A percentile compares a stretch with the other conserved stretches of the same genome.
phyloP scores from a whole-genome alignment of 805 yeast species.

The Saturnispora sekii region DNA sequence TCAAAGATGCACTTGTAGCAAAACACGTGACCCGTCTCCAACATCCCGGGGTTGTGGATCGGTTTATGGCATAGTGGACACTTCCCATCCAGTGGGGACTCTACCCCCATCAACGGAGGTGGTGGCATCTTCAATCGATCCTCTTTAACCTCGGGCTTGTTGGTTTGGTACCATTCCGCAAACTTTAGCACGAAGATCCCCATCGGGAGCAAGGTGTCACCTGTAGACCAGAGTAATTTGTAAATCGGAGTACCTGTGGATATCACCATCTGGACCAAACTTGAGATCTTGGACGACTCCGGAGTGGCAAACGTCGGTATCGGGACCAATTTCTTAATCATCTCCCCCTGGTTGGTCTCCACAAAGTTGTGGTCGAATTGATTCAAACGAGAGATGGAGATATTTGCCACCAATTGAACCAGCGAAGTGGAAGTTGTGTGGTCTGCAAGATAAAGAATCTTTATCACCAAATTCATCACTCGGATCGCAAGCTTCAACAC shows the following conservation, averaged over 20 bases:
- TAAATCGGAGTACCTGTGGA: constrained; percentile 16
- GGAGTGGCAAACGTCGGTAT: neutral
- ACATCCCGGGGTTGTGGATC: constrained; percentile 70
- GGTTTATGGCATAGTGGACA: constrained; percentile 66
- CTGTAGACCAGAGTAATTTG: constrained; percentile 19
- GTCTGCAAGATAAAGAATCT: constrained; percentile 60
- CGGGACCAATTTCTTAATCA: constrained; percentile 5
- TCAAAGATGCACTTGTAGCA: constrained; percentile 81
- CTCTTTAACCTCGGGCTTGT: constrained; percentile 32
- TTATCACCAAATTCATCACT: constrained; percentile 43
- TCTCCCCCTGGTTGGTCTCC: constrained; percentile 17
- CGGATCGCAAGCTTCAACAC: constrained; percentile 36
- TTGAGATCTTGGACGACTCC: constrained; percentile 2
- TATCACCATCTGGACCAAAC: neutral
- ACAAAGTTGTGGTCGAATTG: constrained; percentile 38
- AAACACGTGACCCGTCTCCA: constrained; percentile 87
- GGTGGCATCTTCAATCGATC: constrained; percentile 14
- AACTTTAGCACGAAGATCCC: constrained; percentile 77
- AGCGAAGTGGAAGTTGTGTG: constrained; percentile 52
- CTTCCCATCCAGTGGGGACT: neutral
- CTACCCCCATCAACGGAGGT: neutral
- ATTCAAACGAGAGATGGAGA: constrained; percentile 56
- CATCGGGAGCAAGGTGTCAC: constrained; percentile 55
- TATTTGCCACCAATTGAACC: constrained; percentile 48
- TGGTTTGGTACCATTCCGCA: constrained; percentile 84